A percentile compares a stretch with the other conserved stretches of the same genome.
These are phyloP conservation scores for Podosphaera fusca DNA, from an alignment of 2,329 filamentous ascomycete genomes.

Conservation along the genomic window DNA sequence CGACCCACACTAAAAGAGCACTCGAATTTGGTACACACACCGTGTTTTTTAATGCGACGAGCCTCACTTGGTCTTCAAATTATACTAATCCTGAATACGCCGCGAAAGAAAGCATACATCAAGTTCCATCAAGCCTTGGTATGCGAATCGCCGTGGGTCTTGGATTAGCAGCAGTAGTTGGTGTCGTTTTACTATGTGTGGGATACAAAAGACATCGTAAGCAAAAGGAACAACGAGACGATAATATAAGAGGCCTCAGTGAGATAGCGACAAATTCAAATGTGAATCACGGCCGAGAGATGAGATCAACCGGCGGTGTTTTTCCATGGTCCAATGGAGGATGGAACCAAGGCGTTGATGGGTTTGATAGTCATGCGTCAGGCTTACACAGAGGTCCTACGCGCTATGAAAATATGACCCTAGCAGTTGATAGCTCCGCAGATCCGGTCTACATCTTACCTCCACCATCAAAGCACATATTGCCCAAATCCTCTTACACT, in stretches of 20 bases:
- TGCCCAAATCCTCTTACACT: constrained; percentile 18
- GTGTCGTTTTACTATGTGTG: constrained; percentile 23
- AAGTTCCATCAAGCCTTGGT: constrained; percentile 13
- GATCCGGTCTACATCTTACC: constrained; percentile 5
- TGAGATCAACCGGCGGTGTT: constrained; percentile 6
- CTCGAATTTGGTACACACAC: constrained; percentile 15
- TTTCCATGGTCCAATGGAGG: constrained; percentile 12
- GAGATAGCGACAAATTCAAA: constrained; percentile 13
- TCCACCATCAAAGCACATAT: constrained; percentile 10
- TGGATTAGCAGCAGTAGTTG: constrained; percentile 30
- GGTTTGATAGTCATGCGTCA: constrained; percentile 4
- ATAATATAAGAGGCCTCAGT: constrained; percentile 28
- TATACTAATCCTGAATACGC: constrained; percentile 26
- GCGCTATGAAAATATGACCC: constrained; percentile 12
- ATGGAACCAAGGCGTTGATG: constrained; percentile 8
- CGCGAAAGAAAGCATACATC: constrained; percentile 10
- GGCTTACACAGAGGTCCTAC: constrained; percentile 12
- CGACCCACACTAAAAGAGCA: constrained; percentile 18
- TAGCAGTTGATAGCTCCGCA: constrained; percentile 7
- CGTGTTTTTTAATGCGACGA: constrained; percentile 38
- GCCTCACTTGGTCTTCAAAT: constrained; percentile 30
- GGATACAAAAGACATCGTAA: constrained; percentile 25
- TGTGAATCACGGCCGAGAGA: constrained; percentile 5
- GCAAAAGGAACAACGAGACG: constrained; percentile 23
- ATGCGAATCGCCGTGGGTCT: constrained; percentile 41